Evolutionary conservation across 768 basidiomycete species (phyloP), one percentile per base, ranked within the genome.

Genomic region (Russula lepida): DNA sequence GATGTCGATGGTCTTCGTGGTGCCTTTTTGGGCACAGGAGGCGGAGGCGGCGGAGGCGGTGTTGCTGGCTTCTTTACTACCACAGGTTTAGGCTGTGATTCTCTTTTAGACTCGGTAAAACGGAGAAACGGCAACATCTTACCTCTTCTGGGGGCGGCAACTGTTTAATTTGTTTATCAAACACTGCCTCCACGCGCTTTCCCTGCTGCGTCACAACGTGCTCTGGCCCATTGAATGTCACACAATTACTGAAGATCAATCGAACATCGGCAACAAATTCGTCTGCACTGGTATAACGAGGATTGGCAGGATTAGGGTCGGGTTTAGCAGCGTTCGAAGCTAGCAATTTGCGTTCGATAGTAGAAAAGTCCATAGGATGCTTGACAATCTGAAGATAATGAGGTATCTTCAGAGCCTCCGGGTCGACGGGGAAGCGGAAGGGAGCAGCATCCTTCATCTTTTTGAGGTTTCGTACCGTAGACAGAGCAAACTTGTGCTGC

Each of bases 181-280:
- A 95, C 7, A 87, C 80, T 59, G 84, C 84, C 70, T 92, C 86
- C 8, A 98, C 73, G 30, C 85, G 83, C 68, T 87, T 88, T 15
- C 90, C 95, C 79, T 88, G 88, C n/a, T 73, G 70, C 2, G 84
- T 80, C 47, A 98, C 80, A 30, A 78, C 75, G 70, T 98, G 95
- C 55, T 93, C 90, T 3, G 87, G 86, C 1, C 97, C 97, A 71
- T 99, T 99, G 81, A 98, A 99, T 3, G 84, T 85, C 46, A 84
- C 73, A 60, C 89, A 90, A 69, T 99, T 99, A 64, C 81, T 80
- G 74, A 95, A 93, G 61, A 98, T 87, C 58, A 90, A 79, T 50
- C 90, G 84, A 44, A 99, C 84, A 71, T 99, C 97, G 21, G 76
- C 74, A 39, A 88, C 78, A 69, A 98, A 93, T 67, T 95, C 89